Evolutionary conservation across 805 yeast genomes (phyloP).

Genomic region (Hanseniaspora lindneri): DNA sequence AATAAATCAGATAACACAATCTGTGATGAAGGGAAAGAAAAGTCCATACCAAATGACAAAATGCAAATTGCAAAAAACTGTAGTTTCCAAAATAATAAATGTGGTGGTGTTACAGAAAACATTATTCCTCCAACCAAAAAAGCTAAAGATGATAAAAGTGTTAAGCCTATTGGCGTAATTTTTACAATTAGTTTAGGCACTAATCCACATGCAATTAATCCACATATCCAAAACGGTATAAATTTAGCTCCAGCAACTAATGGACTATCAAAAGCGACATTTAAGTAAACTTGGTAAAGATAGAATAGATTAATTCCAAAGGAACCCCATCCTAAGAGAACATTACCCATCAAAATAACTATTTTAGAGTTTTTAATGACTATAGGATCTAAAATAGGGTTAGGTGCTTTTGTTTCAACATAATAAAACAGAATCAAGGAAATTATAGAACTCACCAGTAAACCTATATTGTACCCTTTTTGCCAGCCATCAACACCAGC

Average conservation of each 20-base stretch:
- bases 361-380: conserved; percentile 35
- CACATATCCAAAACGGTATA: conserved; percentile 39
- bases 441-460: conserved; percentile 41
- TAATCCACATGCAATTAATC: conserved; percentile 42
- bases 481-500: conserved; percentile 65
- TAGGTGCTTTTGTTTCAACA: conserved; percentile 37
- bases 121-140: conserved; percentile 45
- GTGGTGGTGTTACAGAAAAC: conserved; percentile 22
- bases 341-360: conserved; percentile 38
- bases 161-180: conserved; percentile 39
- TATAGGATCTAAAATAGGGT: conserved; percentile 44
- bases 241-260: conserved; percentile 38
- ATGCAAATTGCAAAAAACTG: conserved; percentile 45
- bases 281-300: conserved; percentile 40
- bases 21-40: conserved; percentile 65
- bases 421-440: conserved; percentile 36
- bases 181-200: conserved; percentile 40
- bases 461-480: conserved; percentile 42
- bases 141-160: conserved; percentile 40
- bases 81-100: conserved; percentile 38
- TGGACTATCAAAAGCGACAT: conserved; percentile 39
- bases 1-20: conserved; percentile 47
- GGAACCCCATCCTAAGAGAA: conserved; percentile 63
- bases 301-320: conserved; percentile 67
- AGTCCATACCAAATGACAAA: conserved; percentile 63